Evolutionary conservation across 768 basidiomycete species (phyloP), one percentile per base, ranked within the genome.

Genomic region (Hericium rajendrae): DNA sequence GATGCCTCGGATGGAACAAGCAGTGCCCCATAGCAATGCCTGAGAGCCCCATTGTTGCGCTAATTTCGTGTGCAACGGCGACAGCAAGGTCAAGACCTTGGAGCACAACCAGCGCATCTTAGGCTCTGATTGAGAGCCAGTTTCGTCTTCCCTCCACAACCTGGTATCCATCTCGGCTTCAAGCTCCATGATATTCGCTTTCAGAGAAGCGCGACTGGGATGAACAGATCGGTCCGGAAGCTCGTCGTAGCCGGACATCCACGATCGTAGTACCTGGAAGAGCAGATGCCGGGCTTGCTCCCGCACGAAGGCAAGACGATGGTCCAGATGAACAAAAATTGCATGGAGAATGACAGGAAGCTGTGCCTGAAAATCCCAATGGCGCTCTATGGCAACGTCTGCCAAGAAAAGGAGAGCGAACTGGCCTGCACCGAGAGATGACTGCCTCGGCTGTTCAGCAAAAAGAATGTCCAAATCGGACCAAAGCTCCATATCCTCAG

Each of bases 371-470:
- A 85, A 72, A 57, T 88, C 86, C 88, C 89, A 91, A 61, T 81
- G 82, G 32, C 85, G 80, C 60, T 88, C 85, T 28, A 91, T 70
- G 0, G 87, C 82, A 38, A 87, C 78, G 60, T 93, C 89, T 2
- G 84, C 80, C 26, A 94, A 71, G 66, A 94, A 93, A 9, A 95
- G 75, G 72, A 93, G 81, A 1, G 94, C 92, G 66, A 90, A 90
- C 66, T 95, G 93, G 13, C 90, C 91, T 0, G 89, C 83, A 15
- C 89, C 88, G 52, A 95, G 74, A 2, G 43, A 20, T 46, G 81
- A 74, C 50, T 87, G 72, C 37, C 85, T 74, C 11, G 88, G 86
- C 60, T 86, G 80, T 57, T 84, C 84, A 1, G 79, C 82, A 67
- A 89, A 93, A 40, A 91, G 67, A 10, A 82, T 79, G 62, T 88